Evolutionary conservation across 371 early-diverging fungal species (phyloP).

Genomic region (Syncephalastrum sp.): DNA sequence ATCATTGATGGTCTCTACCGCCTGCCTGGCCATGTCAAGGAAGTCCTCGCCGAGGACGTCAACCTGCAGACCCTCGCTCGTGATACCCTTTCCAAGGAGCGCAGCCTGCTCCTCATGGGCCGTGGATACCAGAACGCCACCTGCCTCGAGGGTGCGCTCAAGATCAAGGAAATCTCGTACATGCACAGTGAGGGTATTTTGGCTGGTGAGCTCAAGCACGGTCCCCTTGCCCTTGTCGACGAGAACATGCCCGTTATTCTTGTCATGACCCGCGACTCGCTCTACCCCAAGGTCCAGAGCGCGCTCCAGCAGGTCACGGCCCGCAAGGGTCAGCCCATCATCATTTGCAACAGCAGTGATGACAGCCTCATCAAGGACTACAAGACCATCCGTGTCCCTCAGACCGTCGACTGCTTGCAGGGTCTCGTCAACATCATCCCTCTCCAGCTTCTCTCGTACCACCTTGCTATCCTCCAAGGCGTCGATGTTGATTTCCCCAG

Average conservation of each 20-base stretch:
- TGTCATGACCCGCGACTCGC: conserved; percentile 31
- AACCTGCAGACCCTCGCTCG: conserved; percentile 80
- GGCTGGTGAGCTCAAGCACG: conserved; percentile 99
- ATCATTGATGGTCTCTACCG: conserved; percentile 93
- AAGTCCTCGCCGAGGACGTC: conserved; percentile 81
- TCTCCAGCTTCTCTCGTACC: conserved; percentile 95
- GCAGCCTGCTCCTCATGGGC: conserved; percentile 92
- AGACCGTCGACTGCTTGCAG: conserved; percentile 83
- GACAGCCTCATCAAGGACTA: conserved; percentile 57
- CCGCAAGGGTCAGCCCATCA: conserved; percentile 93
- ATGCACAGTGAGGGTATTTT: conserved; percentile 97
- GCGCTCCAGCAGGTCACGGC: conserved; percentile 96
- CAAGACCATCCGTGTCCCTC: conserved; percentile 90
- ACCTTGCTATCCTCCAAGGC: conserved; percentile 90
- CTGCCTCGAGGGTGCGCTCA: conserved; percentile 97
- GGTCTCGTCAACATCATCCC: conserved; percentile 92
- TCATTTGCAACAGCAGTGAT: conserved; percentile 90
- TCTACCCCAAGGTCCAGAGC: conserved; percentile 81
- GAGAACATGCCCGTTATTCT: conserved; percentile 92
- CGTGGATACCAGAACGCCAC: conserved; percentile 98
- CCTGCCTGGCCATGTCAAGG: conserved; percentile 88
- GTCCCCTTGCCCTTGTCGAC: conserved; percentile 97
- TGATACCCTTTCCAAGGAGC: conserved; percentile 76
- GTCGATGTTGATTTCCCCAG: conserved; percentile 98
- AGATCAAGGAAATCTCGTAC: conserved; percentile 99